A percentile compares a stretch with the other conserved stretches of the same genome.
Evolutionary conservation across 345 rosid genomes (phyloP).

Genomic region (Hibiscus trionum): DNA sequence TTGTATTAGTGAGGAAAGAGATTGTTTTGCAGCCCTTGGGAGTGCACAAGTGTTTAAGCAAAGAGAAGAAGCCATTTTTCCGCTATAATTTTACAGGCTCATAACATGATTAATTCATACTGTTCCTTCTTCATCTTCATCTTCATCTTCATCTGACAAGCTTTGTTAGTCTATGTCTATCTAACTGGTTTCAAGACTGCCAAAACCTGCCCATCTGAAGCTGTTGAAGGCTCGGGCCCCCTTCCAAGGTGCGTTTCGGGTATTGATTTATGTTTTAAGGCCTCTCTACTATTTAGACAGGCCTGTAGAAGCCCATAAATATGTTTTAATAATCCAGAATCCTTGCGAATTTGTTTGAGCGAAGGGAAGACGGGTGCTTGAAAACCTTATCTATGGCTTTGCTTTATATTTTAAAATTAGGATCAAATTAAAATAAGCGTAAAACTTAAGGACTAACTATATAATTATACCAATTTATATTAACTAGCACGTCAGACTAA

Average conservation of each 20-base stretch:
- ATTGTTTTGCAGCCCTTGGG: conserved; percentile 28
- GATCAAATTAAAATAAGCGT: too few species aligned
- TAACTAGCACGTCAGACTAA: too few species aligned
- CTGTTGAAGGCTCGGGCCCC: too few species aligned
- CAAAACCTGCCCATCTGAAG: background rate
- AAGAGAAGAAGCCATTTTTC: conserved; percentile 26
- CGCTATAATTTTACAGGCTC: background rate
- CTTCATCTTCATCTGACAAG: background rate
- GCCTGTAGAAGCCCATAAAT: too few species aligned
- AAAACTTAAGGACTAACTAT: too few species aligned
- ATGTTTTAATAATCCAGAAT: background rate
- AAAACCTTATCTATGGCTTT: background rate
- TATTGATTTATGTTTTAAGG: too few species aligned
- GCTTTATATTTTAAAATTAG: background rate
- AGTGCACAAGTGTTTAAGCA: conserved; percentile 11
- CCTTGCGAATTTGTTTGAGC: background rate
- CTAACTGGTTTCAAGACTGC: background rate
- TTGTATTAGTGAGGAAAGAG: conserved; percentile 15
- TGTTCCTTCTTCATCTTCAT: background rate
- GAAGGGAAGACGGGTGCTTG: too few species aligned
- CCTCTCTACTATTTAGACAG: too few species aligned
- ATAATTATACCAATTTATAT: too few species aligned
- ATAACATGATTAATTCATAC: background rate
- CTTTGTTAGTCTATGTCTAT: background rate
- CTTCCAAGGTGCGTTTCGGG: too few species aligned